Evolutionary conservation across 2,329 filamentous ascomycete genomes (phyloP).

Genomic region (Botrytis elliptica): DNA sequence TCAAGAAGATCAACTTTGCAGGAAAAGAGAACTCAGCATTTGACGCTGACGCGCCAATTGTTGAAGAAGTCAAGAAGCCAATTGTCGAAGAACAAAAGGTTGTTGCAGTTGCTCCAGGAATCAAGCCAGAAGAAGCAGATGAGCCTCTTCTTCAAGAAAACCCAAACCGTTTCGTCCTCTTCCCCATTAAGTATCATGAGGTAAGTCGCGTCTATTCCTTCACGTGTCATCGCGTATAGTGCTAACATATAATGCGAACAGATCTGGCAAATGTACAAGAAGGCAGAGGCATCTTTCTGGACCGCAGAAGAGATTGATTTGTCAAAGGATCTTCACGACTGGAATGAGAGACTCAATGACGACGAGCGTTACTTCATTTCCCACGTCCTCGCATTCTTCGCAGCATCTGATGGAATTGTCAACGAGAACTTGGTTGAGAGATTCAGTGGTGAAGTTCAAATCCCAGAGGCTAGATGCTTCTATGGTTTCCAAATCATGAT

Average conservation of each 20-base stretch:
- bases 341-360: conserved; percentile 95
- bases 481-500: conserved; percentile 99
- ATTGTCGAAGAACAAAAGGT: conserved; percentile 47
- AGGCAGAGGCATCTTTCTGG: conserved; percentile 99
- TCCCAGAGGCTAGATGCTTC: conserved; percentile 98
- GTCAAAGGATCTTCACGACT: conserved; percentile 98
- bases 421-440: conserved; percentile 99
- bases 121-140: conserved; percentile 69
- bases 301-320: conserved; percentile 99
- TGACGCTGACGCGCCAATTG: conserved; percentile 50
- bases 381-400: conserved; percentile 98
- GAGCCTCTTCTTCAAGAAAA: conserved; percentile 96
- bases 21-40: conserved; percentile 79
- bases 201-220: conserved; percentile 55
- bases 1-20: conserved; percentile 85
- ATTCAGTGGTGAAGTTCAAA: conserved; percentile 94
- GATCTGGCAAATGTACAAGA: conserved; percentile 99
- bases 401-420: conserved; percentile 97
- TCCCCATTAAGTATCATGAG: conserved; percentile 99
- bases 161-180: conserved; percentile 91
- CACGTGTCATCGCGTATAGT: conserved; percentile 68
- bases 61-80: conserved; percentile 57
- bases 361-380: conserved; percentile 99
- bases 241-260: conserved; percentile 45
- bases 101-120: conserved; percentile 48